Base-by-base conservation (phyloP, 23 red algal genomes). In the Gracilaria gracilis region DNA sequence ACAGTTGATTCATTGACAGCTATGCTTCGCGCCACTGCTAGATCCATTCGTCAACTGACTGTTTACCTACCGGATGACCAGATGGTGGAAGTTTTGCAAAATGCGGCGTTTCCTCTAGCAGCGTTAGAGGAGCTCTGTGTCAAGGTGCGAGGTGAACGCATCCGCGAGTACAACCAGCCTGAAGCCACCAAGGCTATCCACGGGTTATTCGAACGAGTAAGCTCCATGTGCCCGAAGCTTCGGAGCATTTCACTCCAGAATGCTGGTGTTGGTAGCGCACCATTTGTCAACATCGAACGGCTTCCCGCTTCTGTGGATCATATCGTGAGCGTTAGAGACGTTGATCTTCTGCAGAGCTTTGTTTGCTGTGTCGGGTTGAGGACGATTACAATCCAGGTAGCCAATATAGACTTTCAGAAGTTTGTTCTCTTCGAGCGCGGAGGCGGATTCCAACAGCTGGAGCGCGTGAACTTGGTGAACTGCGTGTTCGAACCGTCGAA, bases 331-430 rank as follows among this genome's bases (percentile, higher is more conserved):
- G 36, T 46, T 8, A 25, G 46, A 49, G 72, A 77, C 42, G 31
- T 28, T 4, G 36, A 28, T 48, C 39, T 77, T 24, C 9, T 77
- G 11, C 2, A 25, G 14, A 28, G 23, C 27, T 50, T 77, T 46
- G 31, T 24, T 12, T 31, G 0, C 7, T 77, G 72, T 50, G 38
- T 6, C 39, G 72, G 72, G 5, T 25, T 77, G 46, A 33, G 25
- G 39, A 28, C 72, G 9, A 51, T 77, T 31, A 77, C 72, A 31
- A 49, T 77, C 4, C 40, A 77, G 14, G 72, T 23, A 15, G 46
- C 46, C 72, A 29, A 49, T 42, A 49, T 77, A 40, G 72, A 77
- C 72, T 25, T 77, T 77, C 40, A 27, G 9, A 77, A 25, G 72
- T 77, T 77, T 51, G n/a, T 49, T 50, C 21, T 50, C 1, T 77